phyloP scores from a whole-genome alignment of 2,329 filamentous ascomycete species.

The Colletotrichum phormii region DNA sequence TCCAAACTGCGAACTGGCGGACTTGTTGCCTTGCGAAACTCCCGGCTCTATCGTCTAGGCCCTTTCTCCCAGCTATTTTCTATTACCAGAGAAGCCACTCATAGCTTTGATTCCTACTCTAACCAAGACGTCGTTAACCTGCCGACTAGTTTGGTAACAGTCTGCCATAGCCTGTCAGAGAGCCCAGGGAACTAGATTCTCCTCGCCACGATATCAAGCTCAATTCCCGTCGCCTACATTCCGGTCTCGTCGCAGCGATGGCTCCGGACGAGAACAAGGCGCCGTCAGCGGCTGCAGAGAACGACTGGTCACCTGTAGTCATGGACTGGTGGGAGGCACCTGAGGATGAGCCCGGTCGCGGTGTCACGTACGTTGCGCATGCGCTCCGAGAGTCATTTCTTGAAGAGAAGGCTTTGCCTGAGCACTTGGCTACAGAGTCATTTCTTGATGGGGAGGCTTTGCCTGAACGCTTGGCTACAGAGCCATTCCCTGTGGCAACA shows the following conservation, averaged over 20 bases:
- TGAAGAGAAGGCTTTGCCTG: neutral
- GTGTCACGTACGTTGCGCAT: neutral
- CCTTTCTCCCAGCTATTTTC: no score
- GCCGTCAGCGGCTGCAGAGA: neutral
- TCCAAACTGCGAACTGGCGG: neutral
- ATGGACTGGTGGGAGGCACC: neutral
- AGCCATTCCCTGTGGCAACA: no score
- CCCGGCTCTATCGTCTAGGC: neutral
- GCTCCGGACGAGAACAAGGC: neutral
- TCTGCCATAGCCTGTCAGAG: neutral
- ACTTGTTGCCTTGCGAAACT: neutral
- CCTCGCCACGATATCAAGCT: neutral
- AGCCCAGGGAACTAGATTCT: neutral
- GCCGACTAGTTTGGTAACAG: neutral
- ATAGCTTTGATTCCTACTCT: neutral
- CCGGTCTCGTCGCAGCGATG: neutral
- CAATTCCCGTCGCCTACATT: neutral
- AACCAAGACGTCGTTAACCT: neutral
- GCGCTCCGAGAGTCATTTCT: neutral
- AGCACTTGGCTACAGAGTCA: neutral
- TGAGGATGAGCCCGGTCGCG: neutral
- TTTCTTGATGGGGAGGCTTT: no score
- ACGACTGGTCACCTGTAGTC: no score
- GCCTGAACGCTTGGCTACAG: no score
- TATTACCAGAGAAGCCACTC: neutral